phyloP scores from a whole-genome alignment of 2,329 filamentous ascomycete species.

The Seiridium unicorne region DNA sequence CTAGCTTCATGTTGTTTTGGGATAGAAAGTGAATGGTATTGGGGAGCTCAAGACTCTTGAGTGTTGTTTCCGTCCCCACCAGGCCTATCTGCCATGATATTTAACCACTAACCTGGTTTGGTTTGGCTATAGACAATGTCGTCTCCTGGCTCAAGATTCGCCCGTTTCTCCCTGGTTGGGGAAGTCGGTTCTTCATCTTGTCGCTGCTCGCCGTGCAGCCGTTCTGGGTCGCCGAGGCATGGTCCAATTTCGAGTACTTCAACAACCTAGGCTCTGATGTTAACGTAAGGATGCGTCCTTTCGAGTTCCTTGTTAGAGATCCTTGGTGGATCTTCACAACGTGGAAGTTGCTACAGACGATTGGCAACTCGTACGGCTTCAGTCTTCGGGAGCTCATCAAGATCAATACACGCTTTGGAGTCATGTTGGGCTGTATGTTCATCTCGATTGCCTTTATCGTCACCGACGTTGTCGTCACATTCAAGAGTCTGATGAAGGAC shows the following conservation, averaged over 20 bases:
- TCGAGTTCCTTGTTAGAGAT: constrained; percentile 61
- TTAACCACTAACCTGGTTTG: too few species aligned
- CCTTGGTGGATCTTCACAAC: constrained; percentile 69
- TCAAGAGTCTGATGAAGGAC: constrained; percentile 33
- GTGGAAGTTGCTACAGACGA: constrained; percentile 59
- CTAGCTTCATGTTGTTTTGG: too few species aligned
- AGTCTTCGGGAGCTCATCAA: constrained; percentile 40
- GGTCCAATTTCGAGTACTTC: constrained; percentile 65
- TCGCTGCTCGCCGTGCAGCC: constrained; percentile 58
- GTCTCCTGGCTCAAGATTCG: constrained; percentile 67
- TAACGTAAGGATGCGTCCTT: constrained; percentile 54
- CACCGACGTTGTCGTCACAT: constrained; percentile 59
- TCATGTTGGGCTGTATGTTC: constrained; percentile 60
- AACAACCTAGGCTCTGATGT: constrained; percentile 47
- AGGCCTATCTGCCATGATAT: too few species aligned
- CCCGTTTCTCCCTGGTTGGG: constrained; percentile 52
- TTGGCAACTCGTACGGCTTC: constrained; percentile 24
- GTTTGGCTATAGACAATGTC: constrained; percentile 45
- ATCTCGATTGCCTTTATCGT: constrained; percentile 60
- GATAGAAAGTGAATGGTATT: too few species aligned
- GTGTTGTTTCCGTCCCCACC: too few species aligned
- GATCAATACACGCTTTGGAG: constrained; percentile 62
- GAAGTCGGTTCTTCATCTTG: constrained; percentile 54
- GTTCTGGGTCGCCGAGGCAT: constrained; percentile 65
- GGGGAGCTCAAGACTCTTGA: too few species aligned